Evolutionary conservation across 2,329 filamentous ascomycete species (phyloP).

Genomic region (Lasiodiplodia sp.): DNA sequence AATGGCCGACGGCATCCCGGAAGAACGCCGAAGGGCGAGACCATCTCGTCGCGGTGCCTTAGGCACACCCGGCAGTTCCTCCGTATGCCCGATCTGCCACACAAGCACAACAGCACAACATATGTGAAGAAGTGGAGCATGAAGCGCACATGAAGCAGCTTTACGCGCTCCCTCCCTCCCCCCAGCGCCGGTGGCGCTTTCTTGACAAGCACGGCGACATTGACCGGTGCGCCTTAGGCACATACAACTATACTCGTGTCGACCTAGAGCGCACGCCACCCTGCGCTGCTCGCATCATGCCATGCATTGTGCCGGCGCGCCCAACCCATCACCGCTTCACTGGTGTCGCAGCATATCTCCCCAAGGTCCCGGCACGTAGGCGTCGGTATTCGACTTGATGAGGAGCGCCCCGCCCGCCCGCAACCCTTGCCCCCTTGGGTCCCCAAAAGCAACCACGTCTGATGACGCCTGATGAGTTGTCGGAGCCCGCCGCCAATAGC

Average conservation of each 20-base stretch:
- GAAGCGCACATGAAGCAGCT: slow-evolving; percentile 8
- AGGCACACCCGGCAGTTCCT: slow-evolving; percentile 14
- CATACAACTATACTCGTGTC: background rate
- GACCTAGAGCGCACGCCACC: background rate
- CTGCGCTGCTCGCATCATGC: slow-evolving; percentile 15
- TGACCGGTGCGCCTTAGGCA: slow-evolving; percentile 20
- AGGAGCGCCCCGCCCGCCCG: background rate
- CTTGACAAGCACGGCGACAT: background rate
- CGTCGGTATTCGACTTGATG: background rate
- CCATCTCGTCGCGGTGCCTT: background rate
- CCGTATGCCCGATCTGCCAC: slow-evolving; percentile 2
- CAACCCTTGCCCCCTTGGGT: background rate
- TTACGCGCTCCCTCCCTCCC: slow-evolving; percentile 9
- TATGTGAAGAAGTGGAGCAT: slow-evolving; percentile 24
- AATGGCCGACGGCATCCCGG: slow-evolving; percentile 3
- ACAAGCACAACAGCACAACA: slow-evolving; percentile 15
- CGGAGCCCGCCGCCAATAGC: slow-evolving; percentile 18
- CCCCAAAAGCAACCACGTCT: background rate
- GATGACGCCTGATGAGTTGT: slow-evolving; percentile 20
- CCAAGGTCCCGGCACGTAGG: background rate
- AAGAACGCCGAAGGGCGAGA: slow-evolving; percentile 1
- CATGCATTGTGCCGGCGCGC: slow-evolving; percentile 12
- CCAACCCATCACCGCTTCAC: slow-evolving; percentile 11
- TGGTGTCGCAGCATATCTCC: slow-evolving; percentile 19
- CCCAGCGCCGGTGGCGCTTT: background rate